A percentile compares a stretch with the other conserved stretches of the same genome.
These are phyloP conservation scores for Plasmodium inui DNA, from an alignment of 169 alveolate genomes.

Conservation along the genomic window DNA sequence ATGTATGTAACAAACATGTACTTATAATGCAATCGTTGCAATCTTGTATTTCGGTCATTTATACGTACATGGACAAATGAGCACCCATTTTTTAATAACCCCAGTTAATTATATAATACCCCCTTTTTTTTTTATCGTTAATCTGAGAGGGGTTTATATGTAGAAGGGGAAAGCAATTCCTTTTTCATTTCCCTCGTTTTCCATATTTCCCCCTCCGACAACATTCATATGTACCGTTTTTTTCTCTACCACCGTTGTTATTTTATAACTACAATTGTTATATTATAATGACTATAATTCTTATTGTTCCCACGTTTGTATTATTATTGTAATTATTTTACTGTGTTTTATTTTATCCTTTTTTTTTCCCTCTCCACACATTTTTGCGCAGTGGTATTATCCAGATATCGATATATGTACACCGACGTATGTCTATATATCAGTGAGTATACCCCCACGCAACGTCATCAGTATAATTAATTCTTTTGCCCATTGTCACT, in stretches of 20 bases:
- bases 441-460: background rate
- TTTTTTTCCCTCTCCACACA: background rate
- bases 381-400: background rate
- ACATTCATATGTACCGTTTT: background rate
- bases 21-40: constrained; percentile 7
- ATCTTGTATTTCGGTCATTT: background rate
- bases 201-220: background rate
- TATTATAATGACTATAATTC: background rate
- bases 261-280: constrained; percentile 1
- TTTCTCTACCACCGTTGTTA: background rate
- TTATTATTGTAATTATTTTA: background rate
- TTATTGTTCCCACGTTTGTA: background rate
- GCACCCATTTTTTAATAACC: background rate
- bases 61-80: background rate
- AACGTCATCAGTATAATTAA: constrained; percentile 14
- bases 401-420: background rate
- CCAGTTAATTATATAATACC: background rate
- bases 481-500: constrained; percentile 10
- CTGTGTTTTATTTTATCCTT: too few relatives aligned
- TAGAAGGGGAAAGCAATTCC: background rate
- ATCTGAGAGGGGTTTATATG: background rate
- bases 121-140: background rate
- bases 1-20: background rate
- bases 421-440: background rate
- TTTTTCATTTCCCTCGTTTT: background rate